phyloP scores from a whole-genome alignment of 2,329 filamentous ascomycete species.

The Fusarium tricinctum region DNA sequence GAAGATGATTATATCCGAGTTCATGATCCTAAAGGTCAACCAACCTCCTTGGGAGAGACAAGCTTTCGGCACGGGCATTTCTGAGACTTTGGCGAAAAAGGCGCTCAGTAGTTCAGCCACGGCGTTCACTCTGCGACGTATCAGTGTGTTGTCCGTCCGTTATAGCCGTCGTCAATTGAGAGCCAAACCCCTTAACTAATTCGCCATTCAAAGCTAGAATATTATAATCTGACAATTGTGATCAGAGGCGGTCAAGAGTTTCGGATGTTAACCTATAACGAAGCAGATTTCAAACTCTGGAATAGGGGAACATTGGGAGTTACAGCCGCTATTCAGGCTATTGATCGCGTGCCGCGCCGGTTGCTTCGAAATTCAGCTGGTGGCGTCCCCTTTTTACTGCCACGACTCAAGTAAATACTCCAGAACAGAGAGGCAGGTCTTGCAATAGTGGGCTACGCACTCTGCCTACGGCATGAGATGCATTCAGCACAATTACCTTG shows the following conservation, averaged over 20 bases:
- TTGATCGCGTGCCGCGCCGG: constrained; percentile 45
- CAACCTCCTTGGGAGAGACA: constrained; percentile 8
- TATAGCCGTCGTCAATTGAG: constrained; percentile 3
- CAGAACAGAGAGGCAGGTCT: too few relatives aligned
- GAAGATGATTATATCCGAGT: background rate
- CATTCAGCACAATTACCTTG: constrained; percentile 1
- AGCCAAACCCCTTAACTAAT: constrained; percentile 13
- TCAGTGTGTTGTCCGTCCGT: constrained; percentile 15
- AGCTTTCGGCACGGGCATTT: constrained; percentile 25
- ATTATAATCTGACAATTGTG: constrained; percentile 6
- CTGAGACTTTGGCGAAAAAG: constrained; percentile 8
- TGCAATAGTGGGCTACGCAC: too few relatives aligned
- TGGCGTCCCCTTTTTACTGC: constrained; percentile 19
- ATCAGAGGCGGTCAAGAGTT: constrained; percentile 20
- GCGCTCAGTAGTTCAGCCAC: constrained; percentile 36
- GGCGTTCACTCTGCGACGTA: constrained; percentile 36
- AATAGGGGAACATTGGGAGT: constrained; percentile 25
- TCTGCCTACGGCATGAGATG: background rate
- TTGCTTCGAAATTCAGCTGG: constrained; percentile 5
- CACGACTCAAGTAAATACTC: constrained; percentile 2
- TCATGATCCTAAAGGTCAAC: constrained; percentile 7
- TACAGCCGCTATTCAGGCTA: constrained; percentile 25
- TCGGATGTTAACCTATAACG: background rate
- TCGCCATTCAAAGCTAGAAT: background rate
- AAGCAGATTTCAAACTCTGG: background rate